These are phyloP conservation scores for Monosporozyma aquatica DNA, from an alignment of 805 yeast genomes.

Conservation along the genomic window DNA sequence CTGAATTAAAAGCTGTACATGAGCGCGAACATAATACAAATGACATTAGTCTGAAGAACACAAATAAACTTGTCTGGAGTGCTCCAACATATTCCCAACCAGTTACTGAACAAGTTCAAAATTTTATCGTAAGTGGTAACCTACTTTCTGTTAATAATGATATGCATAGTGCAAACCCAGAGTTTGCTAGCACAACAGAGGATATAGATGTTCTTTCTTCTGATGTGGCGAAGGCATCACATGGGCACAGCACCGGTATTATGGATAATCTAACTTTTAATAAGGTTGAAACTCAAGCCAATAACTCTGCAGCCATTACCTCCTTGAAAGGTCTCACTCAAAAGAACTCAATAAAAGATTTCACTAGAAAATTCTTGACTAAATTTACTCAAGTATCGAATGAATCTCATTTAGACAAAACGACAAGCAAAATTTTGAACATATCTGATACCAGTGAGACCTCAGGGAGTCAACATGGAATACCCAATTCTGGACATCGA, in stretches of 20 bases:
- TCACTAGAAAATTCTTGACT: conserved; percentile 19
- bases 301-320: conserved; percentile 20
- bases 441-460: too few relatives aligned
- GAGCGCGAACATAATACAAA: background rate
- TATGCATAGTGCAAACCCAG: too few relatives aligned
- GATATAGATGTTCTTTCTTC: too few relatives aligned
- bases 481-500: background rate
- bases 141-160: conserved; percentile 5
- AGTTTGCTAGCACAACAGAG: too few relatives aligned
- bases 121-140: conserved; percentile 20
- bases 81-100: conserved; percentile 22
- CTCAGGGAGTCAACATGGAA: background rate
- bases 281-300: conserved; percentile 7
- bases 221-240: too few relatives aligned
- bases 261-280: conserved; percentile 2
- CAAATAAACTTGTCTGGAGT: conserved; percentile 19
- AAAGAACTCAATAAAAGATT: conserved; percentile 16
- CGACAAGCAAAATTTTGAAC: too few relatives aligned
- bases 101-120: conserved; percentile 18
- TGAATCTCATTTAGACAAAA: too few relatives aligned
- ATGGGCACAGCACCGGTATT: background rate
- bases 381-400: conserved; percentile 8
- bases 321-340: conserved; percentile 21
- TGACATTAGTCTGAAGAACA: background rate
- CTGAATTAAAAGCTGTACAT: background rate